phyloP scores from a whole-genome alignment of 2,329 filamentous ascomycete species.

The Trichoderma endophyticum region DNA sequence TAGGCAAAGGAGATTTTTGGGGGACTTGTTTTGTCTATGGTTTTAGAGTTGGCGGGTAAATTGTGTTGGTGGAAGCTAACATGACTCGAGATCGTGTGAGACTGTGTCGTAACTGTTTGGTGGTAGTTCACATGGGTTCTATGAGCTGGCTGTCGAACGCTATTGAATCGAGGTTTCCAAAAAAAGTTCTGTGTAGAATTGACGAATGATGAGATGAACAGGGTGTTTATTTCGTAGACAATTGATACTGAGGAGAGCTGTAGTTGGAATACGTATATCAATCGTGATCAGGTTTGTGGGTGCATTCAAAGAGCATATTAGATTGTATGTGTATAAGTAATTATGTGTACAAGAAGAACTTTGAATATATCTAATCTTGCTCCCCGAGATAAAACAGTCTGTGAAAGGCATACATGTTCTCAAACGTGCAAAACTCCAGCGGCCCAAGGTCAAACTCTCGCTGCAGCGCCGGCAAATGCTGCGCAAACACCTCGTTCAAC shows the following conservation, averaged over 20 bases:
- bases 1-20: neutral
- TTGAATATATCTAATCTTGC: neutral
- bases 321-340: neutral
- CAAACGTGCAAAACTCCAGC: constrained; percentile 26
- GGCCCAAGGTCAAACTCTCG: constrained; percentile 24
- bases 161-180: neutral
- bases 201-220: neutral
- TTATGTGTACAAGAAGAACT: neutral
- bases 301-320: neutral
- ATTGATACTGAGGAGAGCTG: neutral
- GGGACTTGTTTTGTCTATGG: neutral
- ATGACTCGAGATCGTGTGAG: neutral
- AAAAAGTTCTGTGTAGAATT: neutral
- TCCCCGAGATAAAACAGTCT: constrained; percentile 23
- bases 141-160: neutral
- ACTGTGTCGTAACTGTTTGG: neutral
- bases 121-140: neutral
- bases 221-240: neutral
- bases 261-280: neutral
- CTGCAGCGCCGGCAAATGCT: constrained; percentile 18
- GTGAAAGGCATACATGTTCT: constrained; percentile 24
- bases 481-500: constrained; percentile 20
- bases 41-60: neutral
- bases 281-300: neutral
- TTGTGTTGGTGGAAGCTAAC: neutral